Percentiles rank a stretch among this genome's conserved stretches.
These are phyloP conservation scores for Marsdenia floribunda DNA, from an alignment of 257 asterid species.

Conservation along the genomic window DNA sequence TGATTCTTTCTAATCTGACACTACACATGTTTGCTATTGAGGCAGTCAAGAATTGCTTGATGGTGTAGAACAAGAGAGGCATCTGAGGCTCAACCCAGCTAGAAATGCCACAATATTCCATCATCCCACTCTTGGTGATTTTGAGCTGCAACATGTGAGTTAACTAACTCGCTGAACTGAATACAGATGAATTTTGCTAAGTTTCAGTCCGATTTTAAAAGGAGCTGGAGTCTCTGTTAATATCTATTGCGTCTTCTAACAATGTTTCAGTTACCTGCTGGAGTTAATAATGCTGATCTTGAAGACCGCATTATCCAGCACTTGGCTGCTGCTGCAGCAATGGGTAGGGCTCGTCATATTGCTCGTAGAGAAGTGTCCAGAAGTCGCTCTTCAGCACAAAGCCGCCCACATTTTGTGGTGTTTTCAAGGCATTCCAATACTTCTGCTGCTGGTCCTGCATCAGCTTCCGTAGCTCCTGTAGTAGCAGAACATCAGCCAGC, in stretches of 20 bases:
- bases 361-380: conserved; percentile 66
- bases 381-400: conserved; percentile 47
- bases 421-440: conserved; percentile 48
- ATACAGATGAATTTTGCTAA: background rate
- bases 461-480: conserved; percentile 29
- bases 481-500: conserved; percentile 40
- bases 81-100: conserved; percentile 48
- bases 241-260: conserved; percentile 15
- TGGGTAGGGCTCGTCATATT: conserved; percentile 67
- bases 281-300: conserved; percentile 57
- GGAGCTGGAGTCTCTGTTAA: conserved; percentile 8
- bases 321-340: conserved; percentile 88
- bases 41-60: conserved; percentile 95
- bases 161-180: conserved; percentile 16
- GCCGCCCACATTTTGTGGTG: conserved; percentile 50
- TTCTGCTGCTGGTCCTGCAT: conserved; percentile 35
- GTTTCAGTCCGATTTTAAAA: background rate
- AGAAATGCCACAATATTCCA: conserved; percentile 62
- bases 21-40: conserved; percentile 3
- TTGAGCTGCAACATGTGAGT: conserved; percentile 76
- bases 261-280: conserved; percentile 59
- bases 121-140: conserved; percentile 71
- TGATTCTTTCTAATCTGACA: conserved; percentile 6
- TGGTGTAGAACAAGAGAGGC: conserved; percentile 75
- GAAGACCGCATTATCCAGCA: conserved; percentile 90